Conservation (phyloP, 495 filamentous ascomycete genomes). For the Lentithecium fluviatile region DNA sequence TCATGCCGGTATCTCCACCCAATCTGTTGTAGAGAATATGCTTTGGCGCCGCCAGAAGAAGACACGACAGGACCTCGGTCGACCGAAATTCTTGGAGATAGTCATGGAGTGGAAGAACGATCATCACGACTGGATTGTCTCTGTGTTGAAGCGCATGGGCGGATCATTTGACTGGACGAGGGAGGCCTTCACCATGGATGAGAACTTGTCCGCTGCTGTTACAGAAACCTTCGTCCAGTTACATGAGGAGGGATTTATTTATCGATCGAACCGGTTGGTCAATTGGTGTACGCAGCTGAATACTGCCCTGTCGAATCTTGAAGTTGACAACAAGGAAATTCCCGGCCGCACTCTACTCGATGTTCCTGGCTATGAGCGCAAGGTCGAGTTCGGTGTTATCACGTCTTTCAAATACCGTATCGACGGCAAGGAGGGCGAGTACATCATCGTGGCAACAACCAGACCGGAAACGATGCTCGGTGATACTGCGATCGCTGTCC, state of each 20-base stretch:
- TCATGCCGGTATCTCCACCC: slow-evolving; percentile 75
- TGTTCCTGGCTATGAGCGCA: slow-evolving; percentile 66
- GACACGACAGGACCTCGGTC: slow-evolving; percentile 66
- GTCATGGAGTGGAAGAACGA: slow-evolving; percentile 71
- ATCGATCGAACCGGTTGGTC: slow-evolving; percentile 71
- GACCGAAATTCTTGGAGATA: slow-evolving; percentile 57
- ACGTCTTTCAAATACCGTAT: slow-evolving; percentile 71
- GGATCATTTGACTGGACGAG: slow-evolving; percentile 64
- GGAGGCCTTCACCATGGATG: slow-evolving; percentile 74
- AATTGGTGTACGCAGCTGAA: slow-evolving; percentile 74
- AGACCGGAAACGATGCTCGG: slow-evolving; percentile 84
- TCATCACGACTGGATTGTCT: slow-evolving; percentile 63
- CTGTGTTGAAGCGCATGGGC: slow-evolving; percentile 57
- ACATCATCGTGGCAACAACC: slow-evolving; percentile 75
- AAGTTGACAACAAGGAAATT: slow-evolving; percentile 74
- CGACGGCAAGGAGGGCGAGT: slow-evolving; percentile 57
- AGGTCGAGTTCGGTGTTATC: slow-evolving; percentile 71
- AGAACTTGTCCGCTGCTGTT: slow-evolving; percentile 64
- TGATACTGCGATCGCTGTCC: slow-evolving; percentile 75
- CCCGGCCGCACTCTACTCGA: slow-evolving; percentile 62
- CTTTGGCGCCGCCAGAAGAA: slow-evolving; percentile 65
- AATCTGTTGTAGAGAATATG: slow-evolving; percentile 75
- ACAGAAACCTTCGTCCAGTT: slow-evolving; percentile 71
- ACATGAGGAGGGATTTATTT: slow-evolving; percentile 74
- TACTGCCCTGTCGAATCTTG: slow-evolving; percentile 74